A percentile compares a stretch with the other conserved stretches of the same genome.
Evolutionary conservation across 2,329 filamentous ascomycete species (phyloP).

Genomic region (Arachnomyces sp.): DNA sequence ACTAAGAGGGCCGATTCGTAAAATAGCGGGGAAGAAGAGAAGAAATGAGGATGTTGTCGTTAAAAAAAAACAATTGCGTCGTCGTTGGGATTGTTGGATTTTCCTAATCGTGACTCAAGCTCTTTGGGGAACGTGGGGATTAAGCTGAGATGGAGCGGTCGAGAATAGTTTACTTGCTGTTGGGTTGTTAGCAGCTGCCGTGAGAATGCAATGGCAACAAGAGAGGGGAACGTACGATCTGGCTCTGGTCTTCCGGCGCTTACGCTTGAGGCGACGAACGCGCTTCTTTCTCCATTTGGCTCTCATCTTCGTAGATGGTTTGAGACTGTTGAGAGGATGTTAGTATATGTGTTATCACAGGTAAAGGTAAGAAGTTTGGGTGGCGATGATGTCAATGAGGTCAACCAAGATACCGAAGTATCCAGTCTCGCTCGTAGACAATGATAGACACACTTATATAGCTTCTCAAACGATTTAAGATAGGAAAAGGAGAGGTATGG

Average conservation of each 20-base stretch:
- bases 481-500: background rate
- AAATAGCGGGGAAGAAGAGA: background rate
- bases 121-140: conserved; percentile 6
- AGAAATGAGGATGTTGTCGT: too few relatives aligned
- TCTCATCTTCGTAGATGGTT: conserved; percentile 56
- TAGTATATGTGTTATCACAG: conserved; percentile 7
- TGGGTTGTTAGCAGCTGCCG: conserved; percentile 24
- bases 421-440: too few relatives aligned
- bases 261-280: conserved; percentile 96
- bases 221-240: conserved; percentile 63
- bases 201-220: background rate
- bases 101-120: conserved; percentile 1
- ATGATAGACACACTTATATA: too few relatives aligned
- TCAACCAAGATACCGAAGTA: background rate
- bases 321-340: conserved; percentile 15
- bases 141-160: conserved; percentile 47
- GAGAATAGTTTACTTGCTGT: conserved; percentile 59
- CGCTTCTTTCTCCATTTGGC: conserved; percentile 99
- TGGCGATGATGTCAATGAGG: too few relatives aligned
- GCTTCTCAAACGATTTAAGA: background rate
- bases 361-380: background rate
- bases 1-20: background rate
- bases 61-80: too few relatives aligned
- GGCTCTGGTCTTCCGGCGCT: conserved; percentile 99
- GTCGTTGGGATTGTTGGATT: background rate